These are phyloP conservation scores for Boletus tomentosulus DNA, from an alignment of 768 basidiomycete species.

Conservation along the genomic window DNA sequence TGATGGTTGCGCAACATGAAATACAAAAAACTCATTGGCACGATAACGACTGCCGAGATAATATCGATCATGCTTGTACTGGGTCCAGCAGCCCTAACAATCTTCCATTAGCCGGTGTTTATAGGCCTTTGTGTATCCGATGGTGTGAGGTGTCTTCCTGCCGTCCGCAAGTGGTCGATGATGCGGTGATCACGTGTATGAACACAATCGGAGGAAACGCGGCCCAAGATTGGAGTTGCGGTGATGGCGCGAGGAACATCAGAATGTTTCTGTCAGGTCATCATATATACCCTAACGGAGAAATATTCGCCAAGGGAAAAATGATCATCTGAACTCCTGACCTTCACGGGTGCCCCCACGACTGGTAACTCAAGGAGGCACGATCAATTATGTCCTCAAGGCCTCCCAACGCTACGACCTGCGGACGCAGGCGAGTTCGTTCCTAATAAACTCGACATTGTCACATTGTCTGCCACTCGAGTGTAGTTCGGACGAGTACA, in stretches of 20 bases:
- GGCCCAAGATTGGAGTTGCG: no score
- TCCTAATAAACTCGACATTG: no score
- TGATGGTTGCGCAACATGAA: neutral
- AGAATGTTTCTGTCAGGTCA: neutral
- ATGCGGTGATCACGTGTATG: no score
- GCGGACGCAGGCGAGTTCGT: no score
- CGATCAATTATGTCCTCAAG: neutral
- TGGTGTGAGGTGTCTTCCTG: neutral
- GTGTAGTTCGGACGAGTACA: no score
- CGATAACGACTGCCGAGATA: no score
- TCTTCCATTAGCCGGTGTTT: neutral
- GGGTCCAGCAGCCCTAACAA: neutral
- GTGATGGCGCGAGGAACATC: neutral
- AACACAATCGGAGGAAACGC: neutral
- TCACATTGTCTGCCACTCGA: no score
- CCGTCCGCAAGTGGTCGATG: neutral
- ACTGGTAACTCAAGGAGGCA: no score
- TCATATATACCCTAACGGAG: neutral
- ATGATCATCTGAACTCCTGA: neutral
- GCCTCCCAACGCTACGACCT: neutral
- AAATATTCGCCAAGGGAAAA: neutral
- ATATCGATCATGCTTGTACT: neutral
- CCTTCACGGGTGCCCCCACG: no score
- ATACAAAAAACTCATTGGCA: neutral
- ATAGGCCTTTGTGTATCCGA: no score